phyloP scores from a whole-genome alignment of 1,284 basidiomycete genomes.

The Irpex sp. region DNA sequence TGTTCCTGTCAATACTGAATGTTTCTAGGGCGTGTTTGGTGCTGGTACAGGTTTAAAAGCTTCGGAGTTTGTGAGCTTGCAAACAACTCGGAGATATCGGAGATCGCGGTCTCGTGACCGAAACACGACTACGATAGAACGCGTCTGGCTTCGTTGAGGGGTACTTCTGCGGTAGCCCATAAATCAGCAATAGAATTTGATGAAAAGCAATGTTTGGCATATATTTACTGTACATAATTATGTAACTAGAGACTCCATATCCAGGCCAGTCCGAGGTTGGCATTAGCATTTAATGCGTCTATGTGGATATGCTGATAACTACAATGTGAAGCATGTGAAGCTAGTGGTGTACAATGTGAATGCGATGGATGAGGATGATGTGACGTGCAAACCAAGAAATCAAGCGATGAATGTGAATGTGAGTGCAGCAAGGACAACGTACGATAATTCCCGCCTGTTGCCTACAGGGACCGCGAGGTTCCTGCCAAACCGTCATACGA shows the following conservation, averaged over 20 bases:
- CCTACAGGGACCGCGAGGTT: constrained; percentile 19
- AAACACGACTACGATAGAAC: not conserved
- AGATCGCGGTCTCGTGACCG: constrained; percentile 1
- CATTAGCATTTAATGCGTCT: constrained; percentile 15
- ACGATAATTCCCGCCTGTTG: constrained; percentile 5
- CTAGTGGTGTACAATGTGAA: constrained; percentile 11
- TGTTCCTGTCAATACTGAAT: no score
- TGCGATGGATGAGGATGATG: constrained; percentile 4
- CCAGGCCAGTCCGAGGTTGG: constrained; percentile 9
- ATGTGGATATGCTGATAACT: constrained; percentile 10
- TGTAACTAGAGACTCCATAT: constrained; percentile 4
- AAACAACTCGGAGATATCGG: not conserved
- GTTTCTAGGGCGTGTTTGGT: no score
- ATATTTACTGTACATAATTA: not conserved
- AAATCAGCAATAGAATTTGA: not conserved
- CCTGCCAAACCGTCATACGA: constrained; percentile 9
- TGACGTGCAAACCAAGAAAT: constrained; percentile 13
- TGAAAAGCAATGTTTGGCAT: not conserved
- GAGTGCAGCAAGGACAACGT: constrained; percentile 5
- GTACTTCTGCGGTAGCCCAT: not conserved
- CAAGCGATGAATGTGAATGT: constrained; percentile 6
- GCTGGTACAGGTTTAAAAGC: no score
- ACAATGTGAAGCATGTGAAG: constrained; percentile 1
- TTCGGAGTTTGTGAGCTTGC: no score
- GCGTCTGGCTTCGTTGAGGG: not conserved